Conservation (phyloP, 768 basidiomycete genomes). For the Pleurotus giganteus region DNA sequence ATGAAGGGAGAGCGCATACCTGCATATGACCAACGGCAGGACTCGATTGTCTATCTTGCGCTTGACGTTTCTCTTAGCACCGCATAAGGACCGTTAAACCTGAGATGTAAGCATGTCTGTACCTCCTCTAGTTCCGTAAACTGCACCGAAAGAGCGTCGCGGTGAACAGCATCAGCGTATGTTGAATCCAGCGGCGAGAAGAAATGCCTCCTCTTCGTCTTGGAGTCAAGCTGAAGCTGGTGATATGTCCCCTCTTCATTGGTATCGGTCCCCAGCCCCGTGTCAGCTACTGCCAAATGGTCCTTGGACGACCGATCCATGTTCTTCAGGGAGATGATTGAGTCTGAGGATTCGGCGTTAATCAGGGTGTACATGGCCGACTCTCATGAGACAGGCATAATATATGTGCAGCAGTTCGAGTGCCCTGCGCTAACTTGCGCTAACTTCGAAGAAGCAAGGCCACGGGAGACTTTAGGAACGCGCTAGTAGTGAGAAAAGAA, state of each 20-base stretch:
- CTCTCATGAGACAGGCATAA: background rate
- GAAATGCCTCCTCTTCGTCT: constrained; percentile 41
- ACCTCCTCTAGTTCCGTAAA: constrained; percentile 11
- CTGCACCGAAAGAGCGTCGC: constrained; percentile 22
- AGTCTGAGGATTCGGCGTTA: background rate
- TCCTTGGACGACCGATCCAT: background rate
- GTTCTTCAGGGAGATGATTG: background rate
- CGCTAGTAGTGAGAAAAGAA: too few relatives aligned
- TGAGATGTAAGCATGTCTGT: background rate
- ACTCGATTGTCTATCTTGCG: constrained; percentile 52
- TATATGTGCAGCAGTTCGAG: background rate
- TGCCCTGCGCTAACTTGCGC: background rate
- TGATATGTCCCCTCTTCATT: constrained; percentile 36
- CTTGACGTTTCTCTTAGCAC: constrained; percentile 37
- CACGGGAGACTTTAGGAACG: too few relatives aligned
- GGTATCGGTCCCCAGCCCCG: background rate
- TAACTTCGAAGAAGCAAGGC: background rate
- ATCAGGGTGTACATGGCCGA: background rate
- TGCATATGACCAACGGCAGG: constrained; percentile 47
- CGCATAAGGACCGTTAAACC: background rate
- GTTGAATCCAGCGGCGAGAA: constrained; percentile 44
- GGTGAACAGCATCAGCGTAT: constrained; percentile 48
- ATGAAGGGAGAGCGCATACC: constrained; percentile 27
- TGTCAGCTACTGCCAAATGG: background rate
- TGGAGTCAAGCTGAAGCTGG: constrained; percentile 38